Conservation (phyloP, 805 yeast species). For the Grigorovia transvaalensis region DNA sequence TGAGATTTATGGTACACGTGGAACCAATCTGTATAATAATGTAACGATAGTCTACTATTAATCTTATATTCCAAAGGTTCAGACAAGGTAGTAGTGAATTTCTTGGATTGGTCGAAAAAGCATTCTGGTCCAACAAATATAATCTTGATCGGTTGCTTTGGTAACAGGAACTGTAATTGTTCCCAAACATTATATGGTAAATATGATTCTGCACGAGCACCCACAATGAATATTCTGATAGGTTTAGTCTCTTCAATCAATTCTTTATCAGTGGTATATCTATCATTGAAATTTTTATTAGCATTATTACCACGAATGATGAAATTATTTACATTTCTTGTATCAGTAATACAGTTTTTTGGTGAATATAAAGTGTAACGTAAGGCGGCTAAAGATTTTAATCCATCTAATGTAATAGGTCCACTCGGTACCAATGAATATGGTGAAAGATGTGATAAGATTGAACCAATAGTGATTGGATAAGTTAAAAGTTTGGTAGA, state of each 20-base stretch:
- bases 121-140: constrained; percentile 94
- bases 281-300: neutral
- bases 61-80: constrained; percentile 42
- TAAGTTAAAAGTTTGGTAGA: constrained; percentile 89
- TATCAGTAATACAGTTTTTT: neutral
- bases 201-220: constrained; percentile 88
- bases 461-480: constrained; percentile 80
- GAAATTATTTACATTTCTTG: neutral
- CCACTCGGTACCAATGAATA: constrained; percentile 75
- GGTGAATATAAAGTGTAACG: constrained; percentile 79
- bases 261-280: no score
- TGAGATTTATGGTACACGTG: constrained; percentile 83
- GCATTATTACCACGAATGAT: neutral
- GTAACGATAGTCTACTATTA: constrained; percentile 62
- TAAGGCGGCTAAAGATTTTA: constrained; percentile 86
- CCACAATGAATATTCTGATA: constrained; percentile 77
- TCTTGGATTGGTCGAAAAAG: constrained; percentile 53
- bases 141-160: constrained; percentile 70
- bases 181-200: constrained; percentile 94
- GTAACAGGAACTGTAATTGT: constrained; percentile 78
- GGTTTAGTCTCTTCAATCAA: constrained; percentile 46
- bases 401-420: constrained; percentile 79
- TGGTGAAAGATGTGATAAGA: constrained; percentile 79
- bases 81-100: constrained; percentile 47
- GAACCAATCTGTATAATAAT: constrained; percentile 85